Percentiles rank a stretch among this genome's conserved stretches.
These are phyloP conservation scores for Trichophyton rubrum DNA, from an alignment of 2,329 filamentous ascomycete species.

Conservation along the genomic window DNA sequence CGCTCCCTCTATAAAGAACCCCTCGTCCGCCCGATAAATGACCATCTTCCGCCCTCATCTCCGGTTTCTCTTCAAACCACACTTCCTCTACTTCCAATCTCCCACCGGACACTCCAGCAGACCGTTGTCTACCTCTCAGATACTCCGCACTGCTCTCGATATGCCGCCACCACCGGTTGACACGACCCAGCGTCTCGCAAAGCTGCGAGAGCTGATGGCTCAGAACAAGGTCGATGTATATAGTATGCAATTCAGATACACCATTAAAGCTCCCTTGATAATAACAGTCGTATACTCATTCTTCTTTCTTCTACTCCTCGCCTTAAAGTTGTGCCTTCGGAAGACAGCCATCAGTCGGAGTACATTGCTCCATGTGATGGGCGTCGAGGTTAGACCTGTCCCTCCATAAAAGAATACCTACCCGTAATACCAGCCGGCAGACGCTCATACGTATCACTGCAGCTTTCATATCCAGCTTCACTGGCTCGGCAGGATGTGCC, in stretches of 20 bases:
- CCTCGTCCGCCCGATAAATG: slow-evolving; percentile 17
- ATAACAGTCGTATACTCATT: slow-evolving; percentile 13
- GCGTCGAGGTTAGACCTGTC: slow-evolving; percentile 49
- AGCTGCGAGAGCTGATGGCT: slow-evolving; percentile 75
- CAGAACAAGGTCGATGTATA: slow-evolving; percentile 81
- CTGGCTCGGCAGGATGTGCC: slow-evolving; percentile 85
- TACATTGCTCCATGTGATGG: slow-evolving; percentile 96
- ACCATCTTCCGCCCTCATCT: slow-evolving; percentile 11
- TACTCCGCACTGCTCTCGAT: slow-evolving; percentile 31
- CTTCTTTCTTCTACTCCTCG: slow-evolving; percentile 37
- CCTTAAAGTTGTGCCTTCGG: slow-evolving; percentile 72
- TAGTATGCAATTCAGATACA: slow-evolving; percentile 45
- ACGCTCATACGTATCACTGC: slow-evolving; percentile 9
- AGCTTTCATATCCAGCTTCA: slow-evolving; percentile 87
- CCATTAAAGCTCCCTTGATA: slow-evolving; percentile 3
- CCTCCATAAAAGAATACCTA: background rate
- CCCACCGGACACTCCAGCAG: slow-evolving; percentile 20
- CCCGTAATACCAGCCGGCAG: background rate
- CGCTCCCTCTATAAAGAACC: slow-evolving; percentile 19
- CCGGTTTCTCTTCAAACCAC: slow-evolving; percentile 4
- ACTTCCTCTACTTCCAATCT: background rate
- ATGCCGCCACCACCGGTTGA: slow-evolving; percentile 59
- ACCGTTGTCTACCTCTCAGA: slow-evolving; percentile 28
- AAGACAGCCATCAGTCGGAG: slow-evolving; percentile 95
- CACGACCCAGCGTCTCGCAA: slow-evolving; percentile 61